phyloP scores from a whole-genome alignment of 306 rosid genomes.

The Sicyos edulis region DNA sequence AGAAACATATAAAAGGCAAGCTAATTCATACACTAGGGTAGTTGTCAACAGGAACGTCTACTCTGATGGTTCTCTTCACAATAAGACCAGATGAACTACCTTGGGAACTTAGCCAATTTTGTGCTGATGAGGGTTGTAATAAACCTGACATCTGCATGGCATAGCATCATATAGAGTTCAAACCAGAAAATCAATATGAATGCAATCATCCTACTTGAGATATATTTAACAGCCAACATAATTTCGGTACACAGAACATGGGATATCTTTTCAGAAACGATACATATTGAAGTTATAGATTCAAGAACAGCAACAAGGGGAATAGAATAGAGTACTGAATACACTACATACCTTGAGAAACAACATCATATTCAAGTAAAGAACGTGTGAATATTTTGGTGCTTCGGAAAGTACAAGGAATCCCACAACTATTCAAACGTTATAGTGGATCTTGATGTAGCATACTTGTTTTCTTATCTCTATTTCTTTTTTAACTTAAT shows the following conservation, averaged over 20 bases:
- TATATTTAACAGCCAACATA: not conserved
- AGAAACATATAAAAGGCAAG: not conserved
- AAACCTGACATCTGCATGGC: constrained; percentile 71
- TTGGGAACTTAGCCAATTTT: constrained; percentile 73
- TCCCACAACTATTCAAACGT: constrained; percentile 2
- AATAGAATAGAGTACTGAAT: not conserved
- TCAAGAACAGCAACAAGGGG: not conserved
- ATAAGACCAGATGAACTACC: constrained; percentile 78
- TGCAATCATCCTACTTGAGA: not conserved
- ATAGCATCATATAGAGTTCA: constrained; percentile 32
- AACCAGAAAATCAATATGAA: constrained; percentile 15
- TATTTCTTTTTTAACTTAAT: not conserved
- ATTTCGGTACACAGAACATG: not conserved
- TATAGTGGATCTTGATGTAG: not conserved
- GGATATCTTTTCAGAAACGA: constrained; percentile 5
- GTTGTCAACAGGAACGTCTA: constrained; percentile 79
- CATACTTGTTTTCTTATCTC: not conserved
- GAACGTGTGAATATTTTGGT: constrained; percentile 9
- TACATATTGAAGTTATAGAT: not conserved
- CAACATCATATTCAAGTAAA: constrained; percentile 9
- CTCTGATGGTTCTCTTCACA: constrained; percentile 84
- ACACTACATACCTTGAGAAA: constrained; percentile 18
- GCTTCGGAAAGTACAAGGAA: constrained; percentile 2
- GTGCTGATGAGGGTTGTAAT: constrained; percentile 60
- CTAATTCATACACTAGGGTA: constrained; percentile 61